Evolutionary conservation across 75 land plant species (phyloP).

Genomic region (Adiantum capillusveneris): DNA sequence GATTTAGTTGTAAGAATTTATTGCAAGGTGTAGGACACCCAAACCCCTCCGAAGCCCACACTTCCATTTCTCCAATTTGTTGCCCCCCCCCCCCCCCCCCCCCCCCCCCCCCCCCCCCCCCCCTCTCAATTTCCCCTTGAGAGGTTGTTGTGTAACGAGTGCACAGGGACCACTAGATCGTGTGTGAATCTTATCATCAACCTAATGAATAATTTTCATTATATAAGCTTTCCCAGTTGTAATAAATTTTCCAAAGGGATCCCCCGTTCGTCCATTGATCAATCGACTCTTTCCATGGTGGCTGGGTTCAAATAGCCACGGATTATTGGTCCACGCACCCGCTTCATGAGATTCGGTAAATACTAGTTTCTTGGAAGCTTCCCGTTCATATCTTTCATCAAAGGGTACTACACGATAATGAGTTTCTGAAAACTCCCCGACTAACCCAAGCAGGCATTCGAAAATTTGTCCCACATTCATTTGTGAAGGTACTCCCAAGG

Average conservation of each 20-base stretch:
- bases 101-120: too few relatives aligned
- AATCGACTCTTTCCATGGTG: conserved; percentile 12
- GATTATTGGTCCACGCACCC: conserved; percentile 3
- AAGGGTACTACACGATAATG: conserved; percentile 22
- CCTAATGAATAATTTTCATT: conserved; percentile 2
- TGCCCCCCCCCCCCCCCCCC: too few relatives aligned
- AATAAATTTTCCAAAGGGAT: conserved; percentile 11
- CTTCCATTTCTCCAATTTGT: too few relatives aligned
- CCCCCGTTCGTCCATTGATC: conserved; percentile 6
- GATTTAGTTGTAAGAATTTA: too few relatives aligned
- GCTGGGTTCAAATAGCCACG: conserved; percentile 12
- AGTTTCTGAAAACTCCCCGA: conserved; percentile 1
- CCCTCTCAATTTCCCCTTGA: too few relatives aligned
- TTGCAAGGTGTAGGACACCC: too few relatives aligned
- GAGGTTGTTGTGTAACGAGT: too few relatives aligned
- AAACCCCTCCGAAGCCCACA: too few relatives aligned
- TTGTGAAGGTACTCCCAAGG: conserved; percentile 11
- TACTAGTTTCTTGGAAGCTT: conserved; percentile 18
- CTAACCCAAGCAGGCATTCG: conserved; percentile 4
- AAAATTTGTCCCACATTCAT: conserved; percentile 5
- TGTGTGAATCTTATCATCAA: too few relatives aligned
- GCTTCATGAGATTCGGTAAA: conserved; percentile 11
- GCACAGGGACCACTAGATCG: too few relatives aligned
- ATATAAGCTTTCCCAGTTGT: conserved; percentile 7
- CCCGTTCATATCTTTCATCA: conserved; percentile 19